Base-by-base conservation (phyloP, 2,329 filamentous ascomycete genomes). In the Monilinia vaccinii-corymbosi region DNA sequence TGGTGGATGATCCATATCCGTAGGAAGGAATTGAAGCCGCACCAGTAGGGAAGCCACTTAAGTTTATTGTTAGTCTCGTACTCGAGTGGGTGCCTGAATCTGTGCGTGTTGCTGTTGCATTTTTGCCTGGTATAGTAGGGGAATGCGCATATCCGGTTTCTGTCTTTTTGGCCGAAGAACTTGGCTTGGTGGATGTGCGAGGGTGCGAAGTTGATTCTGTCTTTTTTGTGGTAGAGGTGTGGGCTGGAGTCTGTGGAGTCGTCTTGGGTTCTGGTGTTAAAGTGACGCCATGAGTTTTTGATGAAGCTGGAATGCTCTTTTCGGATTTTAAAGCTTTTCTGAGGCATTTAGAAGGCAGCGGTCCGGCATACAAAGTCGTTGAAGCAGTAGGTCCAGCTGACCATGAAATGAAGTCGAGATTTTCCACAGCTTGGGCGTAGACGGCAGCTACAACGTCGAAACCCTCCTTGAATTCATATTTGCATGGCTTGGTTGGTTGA, bases 391-490 rank as follows among this genome's bases (percentile, higher is more conserved):
- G 45, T 2, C 23, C 45, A 21, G 34, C 45, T 38, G 7, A 25
- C 18, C 55, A 42, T 49, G 45, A 28, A 16, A 7, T 8, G 28
- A n/a, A 40, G 16, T 48, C 28, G 16, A 48, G 40, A 31, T 25
- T 7, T 18, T 49, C n/a, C 5, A 25, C 44, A 13, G 4, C 32
- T 40, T 57, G 21, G 0, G 11, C 44, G 16, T 57, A 61, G 32
- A 36, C 47, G 8, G 18, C 40, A 25, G 40, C 47, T 9, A 60
- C 62, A n/a, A 45, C 52, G 36, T 42, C 58, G 23, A 65, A 57
- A 28, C 44, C 42, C 53, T 65, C 47, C 5, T 40, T 62, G 44
- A 64, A 56, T n/a, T 40, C 59, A 7, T 62, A 21, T 2, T 46
- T 25, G n/a, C 60, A 66, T 7, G 58, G 8, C 11, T n/a, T 23